Evolutionary conservation across 2,329 filamentous ascomycete species (phyloP), one percentile per base, ranked within the genome.

Genomic region (Pestalotiopsis fici): DNA sequence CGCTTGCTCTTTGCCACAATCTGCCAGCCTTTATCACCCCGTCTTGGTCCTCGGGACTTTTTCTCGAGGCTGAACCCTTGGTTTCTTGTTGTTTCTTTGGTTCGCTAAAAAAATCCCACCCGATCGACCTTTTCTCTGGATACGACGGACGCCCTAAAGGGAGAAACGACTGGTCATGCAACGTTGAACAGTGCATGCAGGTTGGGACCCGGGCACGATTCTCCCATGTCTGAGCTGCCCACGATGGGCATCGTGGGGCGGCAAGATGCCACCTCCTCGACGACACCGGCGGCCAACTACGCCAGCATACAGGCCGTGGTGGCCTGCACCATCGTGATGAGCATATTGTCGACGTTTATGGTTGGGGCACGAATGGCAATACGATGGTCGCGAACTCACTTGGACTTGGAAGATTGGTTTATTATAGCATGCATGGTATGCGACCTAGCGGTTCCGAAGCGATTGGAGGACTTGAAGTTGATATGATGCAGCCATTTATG

Each of bases 321-420:
- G 25, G 39, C 43, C 13, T 55, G 43, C 13, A 13, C 43, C n/a
- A 64, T 64, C 25, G 31, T 56, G 6, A 27, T 64, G 25, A 64
- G 13, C 27, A 3, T 56, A 2, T 47, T 64, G 23, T n/a, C 62
- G 9, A 64, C 62, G 21, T 21, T 64, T 4, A 21, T 55, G 4
- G 62, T 64, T 28, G 35, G 25, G 21, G 23, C 50, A 18, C 62
- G 62, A 12, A 23, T 64, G 27, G 27, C 23, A 13, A 31, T 64
- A 31, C 21, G 62, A 35, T 25, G 43, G 25, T 55, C 62, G 11
- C 47, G 62, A 31, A 15, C 4, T 28, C 62, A 37, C 47, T 11
- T 64, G 21, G 39, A 12, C 15, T 11, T 55, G 43, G 62, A 64
- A 12, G 62, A 64, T 55, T 64, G 62, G 62, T 43, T 64, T 23